Evolutionary conservation across 805 yeast species (phyloP), one percentile per base, ranked within the genome.

Genomic region (Metschnikowia cerradonensis): DNA sequence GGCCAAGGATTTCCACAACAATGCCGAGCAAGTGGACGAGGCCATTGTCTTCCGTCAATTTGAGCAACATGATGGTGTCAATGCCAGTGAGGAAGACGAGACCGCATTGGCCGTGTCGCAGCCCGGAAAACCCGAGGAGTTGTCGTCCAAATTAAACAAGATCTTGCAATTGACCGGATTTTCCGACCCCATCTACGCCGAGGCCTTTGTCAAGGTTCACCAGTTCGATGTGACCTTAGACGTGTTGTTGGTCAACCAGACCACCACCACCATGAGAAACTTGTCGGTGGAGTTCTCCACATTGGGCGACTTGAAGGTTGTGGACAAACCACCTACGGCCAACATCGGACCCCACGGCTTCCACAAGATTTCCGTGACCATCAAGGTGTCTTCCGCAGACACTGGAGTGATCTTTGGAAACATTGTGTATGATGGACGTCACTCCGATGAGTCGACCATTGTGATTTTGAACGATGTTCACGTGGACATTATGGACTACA

Each of bases 381-480:
- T 94, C 58, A 90, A 90, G 70, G 99, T 94, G 41, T 86, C 96
- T 0, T 88, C 96, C 41, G 97, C 98, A 14, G 99, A 95, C 64
- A 91, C 99, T 7, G 99, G 98, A 61, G 97, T 92, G 49, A 89
- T 94, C 47, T 94, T 94, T 66, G 99, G 99, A 66, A 92, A 92
- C 71, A 90, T 94, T 66, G 87, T 92, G 13, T 94, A 92, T 67
- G 98, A 91, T 68, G 98, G 98, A 50, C 95, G 86, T 53, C 95
- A 92, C 61, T 91, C 96, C 38, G 86, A 85, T 58, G 96, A 90
- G 62, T 83, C 84, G 49, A 88, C 90, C 50, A 87, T 90, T 67
- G 97, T 94, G 52, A 91, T 94, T 52, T 78, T 94, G 64, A 90
- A 89, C 63, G 98, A 94, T 66, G 90, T 94, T 45, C 96, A 91